Evolutionary conservation across 805 yeast species (phyloP).

Genomic region (Wickerhamomyces alni): DNA sequence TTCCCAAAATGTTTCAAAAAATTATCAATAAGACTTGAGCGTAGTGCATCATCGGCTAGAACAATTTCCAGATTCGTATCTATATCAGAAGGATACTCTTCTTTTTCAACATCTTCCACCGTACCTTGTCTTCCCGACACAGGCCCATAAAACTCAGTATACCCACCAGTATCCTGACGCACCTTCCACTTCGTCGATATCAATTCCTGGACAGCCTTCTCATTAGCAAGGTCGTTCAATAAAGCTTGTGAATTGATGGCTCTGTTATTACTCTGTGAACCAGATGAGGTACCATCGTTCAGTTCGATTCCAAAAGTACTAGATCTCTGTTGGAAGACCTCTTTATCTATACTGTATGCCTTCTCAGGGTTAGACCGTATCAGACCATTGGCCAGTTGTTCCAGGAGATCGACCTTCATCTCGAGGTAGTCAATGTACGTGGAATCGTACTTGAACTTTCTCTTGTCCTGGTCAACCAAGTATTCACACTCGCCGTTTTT

Average conservation of each 20-base stretch:
- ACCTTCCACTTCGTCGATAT: conserved; percentile 30
- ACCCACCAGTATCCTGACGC: conserved; percentile 19
- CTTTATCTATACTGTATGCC: conserved; percentile 8
- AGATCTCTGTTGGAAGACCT: neutral
- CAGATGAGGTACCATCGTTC: too few relatives aligned
- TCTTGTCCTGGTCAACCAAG: conserved; percentile 17
- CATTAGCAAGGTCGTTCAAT: conserved; percentile 19
- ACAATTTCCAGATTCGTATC: conserved; percentile 1
- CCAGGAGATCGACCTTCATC: conserved; percentile 23
- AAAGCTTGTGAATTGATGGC: conserved; percentile 5
- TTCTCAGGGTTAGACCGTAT: conserved; percentile 16
- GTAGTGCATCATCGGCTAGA: neutral
- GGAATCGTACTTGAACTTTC: conserved; percentile 27
- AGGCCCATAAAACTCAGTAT: conserved; percentile 30
- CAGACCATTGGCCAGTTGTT: conserved; percentile 22
- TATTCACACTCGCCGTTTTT: conserved; percentile 19
- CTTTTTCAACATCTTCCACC: conserved; percentile 16
- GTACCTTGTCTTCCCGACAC: conserved; percentile 28
- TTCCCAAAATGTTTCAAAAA: conserved; percentile 23
- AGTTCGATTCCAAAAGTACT: neutral
- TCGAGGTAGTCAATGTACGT: conserved; percentile 27
- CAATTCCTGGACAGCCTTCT: conserved; percentile 27
- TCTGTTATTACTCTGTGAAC: neutral
- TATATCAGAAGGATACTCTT: conserved; percentile 1
- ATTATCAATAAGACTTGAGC: conserved; percentile 8